Percentiles rank a stretch among this genome's conserved stretches.
Evolutionary conservation across 306 rosid genomes (phyloP).

Genomic region (Vigna unguiculata): DNA sequence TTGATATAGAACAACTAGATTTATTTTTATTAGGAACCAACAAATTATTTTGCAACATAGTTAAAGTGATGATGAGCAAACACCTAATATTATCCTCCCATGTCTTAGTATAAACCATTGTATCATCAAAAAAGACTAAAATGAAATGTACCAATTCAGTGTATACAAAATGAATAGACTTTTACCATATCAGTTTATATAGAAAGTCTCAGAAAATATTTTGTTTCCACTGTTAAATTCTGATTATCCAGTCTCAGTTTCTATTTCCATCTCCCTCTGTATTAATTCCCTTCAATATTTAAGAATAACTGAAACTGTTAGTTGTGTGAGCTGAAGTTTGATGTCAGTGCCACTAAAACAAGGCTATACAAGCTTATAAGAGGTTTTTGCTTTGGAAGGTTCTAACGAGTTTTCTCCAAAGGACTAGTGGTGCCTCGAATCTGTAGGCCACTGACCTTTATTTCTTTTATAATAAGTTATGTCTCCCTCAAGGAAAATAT

Average conservation of each 20-base stretch:
- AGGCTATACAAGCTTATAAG: conserved; percentile 71
- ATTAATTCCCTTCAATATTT: conserved; percentile 25
- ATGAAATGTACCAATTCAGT: too few species aligned
- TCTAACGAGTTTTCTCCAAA: conserved; percentile 52
- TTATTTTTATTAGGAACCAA: too few species aligned
- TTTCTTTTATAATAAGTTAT: too few species aligned
- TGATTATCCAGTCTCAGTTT: conserved; percentile 39
- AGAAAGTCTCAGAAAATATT: background rate
- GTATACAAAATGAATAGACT: conserved; percentile 15
- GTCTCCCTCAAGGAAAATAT: too few species aligned
- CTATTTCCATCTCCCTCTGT: background rate
- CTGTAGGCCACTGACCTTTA: conserved; percentile 90
- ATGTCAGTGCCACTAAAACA: conserved; percentile 80
- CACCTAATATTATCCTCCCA: too few species aligned
- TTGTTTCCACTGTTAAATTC: conserved; percentile 35
- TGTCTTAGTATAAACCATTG: too few species aligned
- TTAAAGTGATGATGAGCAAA: too few species aligned
- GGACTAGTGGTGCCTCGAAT: conserved; percentile 56
- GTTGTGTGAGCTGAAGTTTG: conserved; percentile 49
- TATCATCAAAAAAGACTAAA: too few species aligned
- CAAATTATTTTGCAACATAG: too few species aligned
- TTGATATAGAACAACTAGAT: too few species aligned
- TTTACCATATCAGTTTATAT: conserved; percentile 8
- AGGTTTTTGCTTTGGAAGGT: conserved; percentile 66
- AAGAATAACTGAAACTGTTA: conserved; percentile 27